Evolutionary conservation across 371 early-diverging fungal genomes (phyloP).

Genomic region (Blastocladiella emersonii): DNA sequence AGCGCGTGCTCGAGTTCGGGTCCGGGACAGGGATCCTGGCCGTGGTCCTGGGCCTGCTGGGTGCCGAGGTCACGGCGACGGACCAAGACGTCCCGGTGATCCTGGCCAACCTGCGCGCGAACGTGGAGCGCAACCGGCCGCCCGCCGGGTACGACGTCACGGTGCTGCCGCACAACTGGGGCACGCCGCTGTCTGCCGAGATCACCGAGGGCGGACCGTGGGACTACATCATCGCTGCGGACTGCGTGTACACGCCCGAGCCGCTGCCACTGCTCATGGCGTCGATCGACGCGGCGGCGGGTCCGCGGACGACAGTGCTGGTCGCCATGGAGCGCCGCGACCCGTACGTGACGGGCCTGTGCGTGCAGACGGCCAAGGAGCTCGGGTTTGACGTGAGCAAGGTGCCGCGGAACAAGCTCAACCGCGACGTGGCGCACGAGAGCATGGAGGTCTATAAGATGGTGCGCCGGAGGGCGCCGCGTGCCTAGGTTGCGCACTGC

Average conservation of each 20-base stretch:
- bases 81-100: not conserved
- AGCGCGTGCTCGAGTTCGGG: not conserved
- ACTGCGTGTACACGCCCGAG: constrained; percentile 2
- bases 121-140: not conserved
- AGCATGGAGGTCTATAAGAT: not conserved
- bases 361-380: not conserved
- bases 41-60: not conserved
- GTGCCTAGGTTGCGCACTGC: too few relatives aligned
- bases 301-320: not conserved
- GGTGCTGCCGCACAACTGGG: not conserved
- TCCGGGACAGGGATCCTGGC: not conserved
- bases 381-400: not conserved
- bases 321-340: constrained; percentile 4
- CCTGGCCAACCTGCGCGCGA: constrained; percentile 1
- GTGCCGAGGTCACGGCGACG: not conserved
- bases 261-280: not conserved
- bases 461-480: not conserved
- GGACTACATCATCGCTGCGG: not conserved
- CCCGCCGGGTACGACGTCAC: not conserved
- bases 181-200: too few relatives aligned
- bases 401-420: not conserved
- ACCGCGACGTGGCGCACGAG: not conserved
- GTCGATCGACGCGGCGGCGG: not conserved
- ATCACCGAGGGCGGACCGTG: not conserved
- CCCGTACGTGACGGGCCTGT: not conserved